These are phyloP conservation scores for Tuber melanosporum DNA, from an alignment of 495 filamentous ascomycete species.

Conservation along the genomic window DNA sequence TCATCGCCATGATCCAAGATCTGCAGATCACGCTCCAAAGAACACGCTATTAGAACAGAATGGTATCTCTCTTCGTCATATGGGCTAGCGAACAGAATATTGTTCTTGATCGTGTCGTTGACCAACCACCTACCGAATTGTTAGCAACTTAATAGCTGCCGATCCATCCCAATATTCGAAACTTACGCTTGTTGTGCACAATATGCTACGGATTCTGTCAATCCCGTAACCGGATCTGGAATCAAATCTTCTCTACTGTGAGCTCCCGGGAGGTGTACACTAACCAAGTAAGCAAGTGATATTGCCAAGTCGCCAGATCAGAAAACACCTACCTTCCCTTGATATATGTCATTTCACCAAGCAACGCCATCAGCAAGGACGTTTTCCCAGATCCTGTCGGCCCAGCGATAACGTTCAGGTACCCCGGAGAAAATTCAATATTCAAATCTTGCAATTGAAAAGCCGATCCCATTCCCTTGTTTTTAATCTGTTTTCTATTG, in stretches of 20 bases:
- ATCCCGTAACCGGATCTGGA: constrained; percentile 72
- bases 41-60: constrained; percentile 82
- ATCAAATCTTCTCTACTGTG: constrained; percentile 75
- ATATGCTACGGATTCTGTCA: constrained; percentile 89
- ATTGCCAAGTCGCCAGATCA: neutral
- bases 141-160: neutral
- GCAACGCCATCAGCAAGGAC: constrained; percentile 86
- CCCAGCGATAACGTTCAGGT: constrained; percentile 84
- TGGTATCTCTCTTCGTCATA: constrained; percentile 80
- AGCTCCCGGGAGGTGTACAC: constrained; percentile 73
- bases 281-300: neutral
- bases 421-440: constrained; percentile 66
- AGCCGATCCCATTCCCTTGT: constrained; percentile 53
- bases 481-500: constrained; percentile 54
- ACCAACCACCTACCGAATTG: constrained; percentile 62
- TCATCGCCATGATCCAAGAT: constrained; percentile 90
- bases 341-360: constrained; percentile 91
- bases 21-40: constrained; percentile 83
- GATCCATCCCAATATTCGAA: neutral
- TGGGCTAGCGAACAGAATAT: constrained; percentile 84
- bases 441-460: constrained; percentile 81
- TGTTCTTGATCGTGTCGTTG: constrained; percentile 91
- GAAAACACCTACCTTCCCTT: constrained; percentile 51
- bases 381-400: constrained; percentile 94
- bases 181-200: constrained; percentile 79